phyloP scores from a whole-genome alignment of 140 eudicot species.

The Erigeron philadelphicus region DNA sequence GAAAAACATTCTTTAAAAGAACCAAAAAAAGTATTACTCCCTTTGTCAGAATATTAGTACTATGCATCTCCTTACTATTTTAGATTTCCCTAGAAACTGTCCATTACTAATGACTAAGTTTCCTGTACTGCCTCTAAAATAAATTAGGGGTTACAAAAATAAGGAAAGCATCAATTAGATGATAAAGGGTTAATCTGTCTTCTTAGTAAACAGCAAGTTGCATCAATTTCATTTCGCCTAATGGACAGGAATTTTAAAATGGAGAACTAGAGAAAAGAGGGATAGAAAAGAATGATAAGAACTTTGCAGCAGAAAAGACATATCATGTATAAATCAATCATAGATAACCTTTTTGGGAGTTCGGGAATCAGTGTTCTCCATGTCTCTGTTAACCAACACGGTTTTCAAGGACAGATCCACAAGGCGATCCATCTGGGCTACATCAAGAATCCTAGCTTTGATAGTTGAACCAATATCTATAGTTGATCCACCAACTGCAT shows the following conservation, averaged over 20 bases:
- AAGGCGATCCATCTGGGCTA: constrained; percentile 74
- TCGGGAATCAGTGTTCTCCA: constrained; percentile 26
- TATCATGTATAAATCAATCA: background rate
- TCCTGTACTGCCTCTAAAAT: too few species aligned
- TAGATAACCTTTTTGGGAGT: constrained; percentile 53
- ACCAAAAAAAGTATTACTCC: background rate
- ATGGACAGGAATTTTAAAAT: background rate
- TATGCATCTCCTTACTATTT: too few species aligned
- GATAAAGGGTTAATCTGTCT: too few species aligned
- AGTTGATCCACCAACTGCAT: constrained; percentile 61
- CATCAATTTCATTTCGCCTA: too few species aligned
- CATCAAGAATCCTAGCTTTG: constrained; percentile 73
- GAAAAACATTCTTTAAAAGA: background rate
- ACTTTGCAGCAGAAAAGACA: background rate
- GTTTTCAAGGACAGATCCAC: constrained; percentile 82
- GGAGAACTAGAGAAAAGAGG: background rate
- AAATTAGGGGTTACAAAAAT: too few species aligned
- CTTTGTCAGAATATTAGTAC: too few species aligned
- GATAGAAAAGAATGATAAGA: background rate
- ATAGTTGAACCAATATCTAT: constrained; percentile 52
- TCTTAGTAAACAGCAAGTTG: too few species aligned
- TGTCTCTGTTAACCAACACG: constrained; percentile 44
- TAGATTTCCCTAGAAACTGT: too few species aligned
- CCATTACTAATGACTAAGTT: too few species aligned
- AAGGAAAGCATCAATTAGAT: too few species aligned